Conservation (phyloP, 768 basidiomycete genomes). For the Sistotremastrum niveocremeum region DNA sequence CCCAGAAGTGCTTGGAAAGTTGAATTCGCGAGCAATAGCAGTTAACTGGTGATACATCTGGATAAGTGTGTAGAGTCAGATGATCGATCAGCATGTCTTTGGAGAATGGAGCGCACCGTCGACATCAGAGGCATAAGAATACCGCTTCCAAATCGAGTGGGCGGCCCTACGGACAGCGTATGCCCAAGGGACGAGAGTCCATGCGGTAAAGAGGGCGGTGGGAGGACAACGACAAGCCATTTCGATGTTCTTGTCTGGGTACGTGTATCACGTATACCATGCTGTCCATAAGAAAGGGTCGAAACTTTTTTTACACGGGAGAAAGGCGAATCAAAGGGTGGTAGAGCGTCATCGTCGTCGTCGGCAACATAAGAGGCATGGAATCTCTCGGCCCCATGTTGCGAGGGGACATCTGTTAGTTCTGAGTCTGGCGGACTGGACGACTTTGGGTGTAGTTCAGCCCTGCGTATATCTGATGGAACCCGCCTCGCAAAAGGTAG, state of each 20-base stretch:
- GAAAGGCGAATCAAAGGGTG: too few species aligned
- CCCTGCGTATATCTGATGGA: too few species aligned
- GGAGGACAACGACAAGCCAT: conserved; percentile 54
- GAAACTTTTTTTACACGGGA: conserved; percentile 31
- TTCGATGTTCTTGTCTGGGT: conserved; percentile 27
- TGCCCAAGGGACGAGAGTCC: conserved; percentile 48
- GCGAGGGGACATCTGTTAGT: too few species aligned
- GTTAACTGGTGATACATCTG: conserved; percentile 67
- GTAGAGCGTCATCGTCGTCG: too few species aligned
- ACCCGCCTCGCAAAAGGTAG: too few species aligned
- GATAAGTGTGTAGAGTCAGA: conserved; percentile 2
- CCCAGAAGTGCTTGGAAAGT: conserved; percentile 63
- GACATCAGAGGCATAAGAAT: conserved; percentile 64
- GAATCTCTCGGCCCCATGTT: too few species aligned
- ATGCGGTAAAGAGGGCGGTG: conserved; percentile 42
- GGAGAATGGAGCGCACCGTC: conserved; percentile 32
- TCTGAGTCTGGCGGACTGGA: too few species aligned
- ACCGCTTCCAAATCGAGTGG: conserved; percentile 50
- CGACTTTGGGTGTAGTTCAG: too few species aligned
- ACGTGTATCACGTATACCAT: conserved; percentile 29
- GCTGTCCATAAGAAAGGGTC: conserved; percentile 41
- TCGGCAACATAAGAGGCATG: too few species aligned
- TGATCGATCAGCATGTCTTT: background rate
- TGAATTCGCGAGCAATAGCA: conserved; percentile 72
- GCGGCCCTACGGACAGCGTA: conserved; percentile 43